Conservation (phyloP, 1,139 yeast genomes). For the Komagataea norvegica region DNA sequence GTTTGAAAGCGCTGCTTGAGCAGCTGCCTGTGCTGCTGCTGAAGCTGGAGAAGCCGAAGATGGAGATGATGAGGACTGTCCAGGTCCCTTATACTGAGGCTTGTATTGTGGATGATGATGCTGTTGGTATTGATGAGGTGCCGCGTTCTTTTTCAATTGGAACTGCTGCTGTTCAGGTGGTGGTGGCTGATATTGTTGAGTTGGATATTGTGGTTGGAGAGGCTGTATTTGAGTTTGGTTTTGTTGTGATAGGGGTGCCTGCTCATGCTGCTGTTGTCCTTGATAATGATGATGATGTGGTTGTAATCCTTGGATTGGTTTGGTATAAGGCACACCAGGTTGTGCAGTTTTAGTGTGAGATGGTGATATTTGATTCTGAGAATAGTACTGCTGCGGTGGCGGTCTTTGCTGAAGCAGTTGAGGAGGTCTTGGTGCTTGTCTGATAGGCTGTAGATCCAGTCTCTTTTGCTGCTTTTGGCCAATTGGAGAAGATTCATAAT, state of each 20-base stretch:
- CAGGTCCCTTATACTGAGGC: conserved; percentile 17
- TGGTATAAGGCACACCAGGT: conserved; percentile 9
- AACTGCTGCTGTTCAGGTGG: conserved; percentile 5
- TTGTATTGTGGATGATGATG: conserved; percentile 18
- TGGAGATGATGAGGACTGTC: conserved; percentile 4
- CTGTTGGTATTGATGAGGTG: conserved; percentile 13
- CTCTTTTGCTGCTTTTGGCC: conserved; percentile 10
- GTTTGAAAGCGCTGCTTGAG: conserved; percentile 20
- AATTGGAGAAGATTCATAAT: conserved; percentile 4
- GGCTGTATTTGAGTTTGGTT: conserved; percentile 9
- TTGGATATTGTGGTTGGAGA: conserved; percentile 2
- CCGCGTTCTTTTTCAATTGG: conserved; percentile 8
- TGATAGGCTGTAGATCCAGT: conserved; percentile 21
- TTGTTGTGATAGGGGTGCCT: background rate
- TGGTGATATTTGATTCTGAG: conserved; percentile 9
- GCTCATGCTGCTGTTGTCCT: conserved; percentile 11
- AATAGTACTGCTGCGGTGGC: conserved; percentile 14
- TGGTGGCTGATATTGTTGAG: conserved; percentile 7
- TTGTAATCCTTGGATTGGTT: conserved; percentile 15
- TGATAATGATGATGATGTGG: conserved; percentile 12
- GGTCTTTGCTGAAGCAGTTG: conserved; percentile 14
- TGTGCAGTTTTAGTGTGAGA: conserved; percentile 4
- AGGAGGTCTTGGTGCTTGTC: conserved; percentile 28
- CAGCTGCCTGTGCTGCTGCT: conserved; percentile 28
- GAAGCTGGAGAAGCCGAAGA: conserved; percentile 26